Conservation (phyloP, 768 basidiomycete species). For the Amanita phalloides region DNA sequence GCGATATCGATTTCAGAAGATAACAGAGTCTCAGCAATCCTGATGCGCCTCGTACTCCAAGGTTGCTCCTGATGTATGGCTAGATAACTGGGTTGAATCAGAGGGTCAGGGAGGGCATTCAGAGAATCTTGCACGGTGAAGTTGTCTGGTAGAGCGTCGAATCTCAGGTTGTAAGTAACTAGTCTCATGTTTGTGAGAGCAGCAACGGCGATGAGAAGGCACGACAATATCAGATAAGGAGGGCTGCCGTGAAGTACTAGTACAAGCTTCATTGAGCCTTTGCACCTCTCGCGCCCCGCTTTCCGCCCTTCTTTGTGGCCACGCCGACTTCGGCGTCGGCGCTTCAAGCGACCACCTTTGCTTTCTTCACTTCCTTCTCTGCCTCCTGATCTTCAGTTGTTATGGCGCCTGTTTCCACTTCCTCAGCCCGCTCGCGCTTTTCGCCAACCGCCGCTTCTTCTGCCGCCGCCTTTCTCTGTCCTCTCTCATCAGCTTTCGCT, state of each 20-base stretch:
- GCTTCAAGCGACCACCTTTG: conserved; percentile 5
- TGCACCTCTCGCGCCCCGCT: not conserved
- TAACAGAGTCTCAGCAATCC: conserved; percentile 35
- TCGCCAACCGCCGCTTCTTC: conserved; percentile 11
- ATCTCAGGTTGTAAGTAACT: conserved; percentile 43
- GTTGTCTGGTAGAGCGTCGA: conserved; percentile 39
- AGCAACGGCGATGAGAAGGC: not conserved
- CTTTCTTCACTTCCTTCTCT: conserved; percentile 16
- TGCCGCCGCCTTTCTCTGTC: not conserved
- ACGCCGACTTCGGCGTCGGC: too few relatives aligned
- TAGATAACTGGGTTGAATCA: conserved; percentile 21
- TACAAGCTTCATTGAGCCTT: too few relatives aligned
- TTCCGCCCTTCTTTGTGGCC: not conserved
- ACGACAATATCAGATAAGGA: not conserved
- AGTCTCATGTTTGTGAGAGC: conserved; percentile 16
- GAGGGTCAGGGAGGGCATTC: conserved; percentile 29
- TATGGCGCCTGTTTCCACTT: conserved; percentile 1
- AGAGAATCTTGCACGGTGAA: conserved; percentile 38
- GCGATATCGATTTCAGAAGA: conserved; percentile 28
- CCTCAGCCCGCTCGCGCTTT: conserved; percentile 11
- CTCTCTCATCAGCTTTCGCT: not conserved
- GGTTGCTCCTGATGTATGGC: conserved; percentile 31
- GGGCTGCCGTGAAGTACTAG: too few relatives aligned
- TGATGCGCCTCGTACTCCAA: conserved; percentile 41
- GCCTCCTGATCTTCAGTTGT: conserved; percentile 8